phyloP scores from a whole-genome alignment of 805 yeast species.

The Yamadazyma sp. region DNA sequence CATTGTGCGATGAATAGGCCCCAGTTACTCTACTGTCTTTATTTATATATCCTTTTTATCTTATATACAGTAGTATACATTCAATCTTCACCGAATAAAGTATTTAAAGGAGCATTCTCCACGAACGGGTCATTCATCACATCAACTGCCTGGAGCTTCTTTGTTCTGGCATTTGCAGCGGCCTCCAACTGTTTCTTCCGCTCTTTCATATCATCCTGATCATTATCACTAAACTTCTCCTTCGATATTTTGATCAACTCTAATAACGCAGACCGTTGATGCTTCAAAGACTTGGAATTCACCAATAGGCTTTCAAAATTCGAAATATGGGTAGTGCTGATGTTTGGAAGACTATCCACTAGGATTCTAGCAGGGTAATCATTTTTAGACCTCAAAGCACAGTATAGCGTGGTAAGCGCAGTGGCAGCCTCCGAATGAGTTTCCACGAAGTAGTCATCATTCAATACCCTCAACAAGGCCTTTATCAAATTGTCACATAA shows the following conservation, averaged over 20 bases:
- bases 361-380: slow-evolving; percentile 65
- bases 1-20: too few relatives aligned
- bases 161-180: slow-evolving; percentile 42
- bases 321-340: slow-evolving; percentile 55
- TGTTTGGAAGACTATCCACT: slow-evolving; percentile 53
- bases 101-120: slow-evolving; percentile 66
- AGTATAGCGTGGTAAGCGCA: slow-evolving; percentile 76
- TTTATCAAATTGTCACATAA: slow-evolving; percentile 66
- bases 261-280: slow-evolving; percentile 75
- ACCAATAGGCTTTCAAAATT: slow-evolving; percentile 64
- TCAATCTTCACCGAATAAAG: slow-evolving; percentile 51
- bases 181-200: slow-evolving; percentile 57
- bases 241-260: slow-evolving; percentile 71
- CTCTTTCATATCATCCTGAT: slow-evolving; percentile 45
- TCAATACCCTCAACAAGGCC: slow-evolving; percentile 63
- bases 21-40: too few relatives aligned
- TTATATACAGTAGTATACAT: slow-evolving; percentile 3
- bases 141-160: slow-evolving; percentile 48
- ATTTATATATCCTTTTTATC: too few relatives aligned
- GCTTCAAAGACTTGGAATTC: slow-evolving; percentile 67
- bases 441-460: slow-evolving; percentile 77
- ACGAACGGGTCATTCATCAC: slow-evolving; percentile 71
- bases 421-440: slow-evolving; percentile 92
- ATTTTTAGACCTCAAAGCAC: slow-evolving; percentile 67
- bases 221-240: slow-evolving; percentile 29